A percentile compares a stretch with the other conserved stretches of the same genome.
phyloP scores from a whole-genome alignment of 1,284 basidiomycete genomes.

The Cystobasidiaceae sp. region DNA sequence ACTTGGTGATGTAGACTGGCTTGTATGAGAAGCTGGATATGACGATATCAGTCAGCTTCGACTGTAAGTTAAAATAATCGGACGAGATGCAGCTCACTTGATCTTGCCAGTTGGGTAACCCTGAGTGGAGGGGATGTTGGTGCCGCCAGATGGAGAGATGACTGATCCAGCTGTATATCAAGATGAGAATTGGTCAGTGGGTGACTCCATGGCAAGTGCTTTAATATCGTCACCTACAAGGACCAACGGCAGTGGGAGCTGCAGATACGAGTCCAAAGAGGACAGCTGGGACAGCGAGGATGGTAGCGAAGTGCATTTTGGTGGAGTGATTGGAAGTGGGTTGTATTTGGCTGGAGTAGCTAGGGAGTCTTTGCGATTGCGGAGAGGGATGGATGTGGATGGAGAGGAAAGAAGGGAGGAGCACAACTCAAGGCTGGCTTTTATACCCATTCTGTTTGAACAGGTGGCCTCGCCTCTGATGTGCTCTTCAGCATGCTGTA shows the following conservation, averaged over 20 bases:
- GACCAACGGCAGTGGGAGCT: neutral
- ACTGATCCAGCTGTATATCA: neutral
- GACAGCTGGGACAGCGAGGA: neutral
- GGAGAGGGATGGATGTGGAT: no score
- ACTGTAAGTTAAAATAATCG: neutral
- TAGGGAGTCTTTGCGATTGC: neutral
- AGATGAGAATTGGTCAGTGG: no score
- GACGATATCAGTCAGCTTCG: neutral
- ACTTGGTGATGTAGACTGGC: neutral
- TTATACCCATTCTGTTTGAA: no score
- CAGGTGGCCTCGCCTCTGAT: no score
- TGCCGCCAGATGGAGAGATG: neutral
- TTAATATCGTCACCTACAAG: neutral
- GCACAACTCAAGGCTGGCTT: no score
- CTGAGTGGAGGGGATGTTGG: neutral
- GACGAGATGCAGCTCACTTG: neutral
- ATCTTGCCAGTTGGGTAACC: neutral
- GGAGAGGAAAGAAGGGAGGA: no score
- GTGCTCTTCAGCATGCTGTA: no score
- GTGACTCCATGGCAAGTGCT: no score
- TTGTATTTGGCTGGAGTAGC: neutral
- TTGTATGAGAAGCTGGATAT: neutral
- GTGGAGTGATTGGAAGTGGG: neutral
- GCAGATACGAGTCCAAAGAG: neutral
- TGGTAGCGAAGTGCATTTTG: neutral